phyloP scores from a whole-genome alignment of 805 yeast genomes.

The Blastobotrys peoriensis region DNA sequence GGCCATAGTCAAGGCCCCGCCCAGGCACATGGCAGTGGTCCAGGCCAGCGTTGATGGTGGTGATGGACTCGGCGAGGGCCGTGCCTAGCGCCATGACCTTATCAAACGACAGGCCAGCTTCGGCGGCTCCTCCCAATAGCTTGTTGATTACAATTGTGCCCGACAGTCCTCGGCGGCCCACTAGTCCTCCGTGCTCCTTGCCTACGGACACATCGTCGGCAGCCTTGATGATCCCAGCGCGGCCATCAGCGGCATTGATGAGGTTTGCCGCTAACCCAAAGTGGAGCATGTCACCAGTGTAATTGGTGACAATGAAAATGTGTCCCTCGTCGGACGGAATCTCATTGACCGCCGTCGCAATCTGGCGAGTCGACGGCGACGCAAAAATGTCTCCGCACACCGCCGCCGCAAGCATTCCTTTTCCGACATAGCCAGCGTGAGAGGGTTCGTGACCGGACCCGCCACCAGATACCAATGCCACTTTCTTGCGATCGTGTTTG shows the following conservation, averaged over 20 bases:
- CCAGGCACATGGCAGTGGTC: constrained; percentile 90
- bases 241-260: constrained; percentile 63
- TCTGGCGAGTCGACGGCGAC: constrained; percentile 83
- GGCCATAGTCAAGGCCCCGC: constrained; percentile 43
- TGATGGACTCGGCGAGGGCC: constrained; percentile 73
- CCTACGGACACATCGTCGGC: constrained; percentile 94
- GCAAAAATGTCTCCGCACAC: constrained; percentile 88
- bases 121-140: constrained; percentile 63
- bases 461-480: constrained; percentile 80
- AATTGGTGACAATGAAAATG: constrained; percentile 75
- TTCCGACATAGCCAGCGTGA: constrained; percentile 85
- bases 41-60: constrained; percentile 70
- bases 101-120: constrained; percentile 37
- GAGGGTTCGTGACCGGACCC: constrained; percentile 95
- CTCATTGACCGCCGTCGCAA: constrained; percentile 60
- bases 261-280: constrained; percentile 87
- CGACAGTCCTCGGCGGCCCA: constrained; percentile 90
- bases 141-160: constrained; percentile 85
- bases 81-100: constrained; percentile 76
- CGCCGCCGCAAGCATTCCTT: constrained; percentile 77
- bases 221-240: constrained; percentile 64
- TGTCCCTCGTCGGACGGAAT: constrained; percentile 53
- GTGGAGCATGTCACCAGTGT: constrained; percentile 89
- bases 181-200: constrained; percentile 79
- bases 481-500: constrained; percentile 37